A percentile compares a stretch with the other conserved stretches of the same genome.
phyloP scores from a whole-genome alignment of 2,329 filamentous ascomycete genomes.

The Penicillium sp. region DNA sequence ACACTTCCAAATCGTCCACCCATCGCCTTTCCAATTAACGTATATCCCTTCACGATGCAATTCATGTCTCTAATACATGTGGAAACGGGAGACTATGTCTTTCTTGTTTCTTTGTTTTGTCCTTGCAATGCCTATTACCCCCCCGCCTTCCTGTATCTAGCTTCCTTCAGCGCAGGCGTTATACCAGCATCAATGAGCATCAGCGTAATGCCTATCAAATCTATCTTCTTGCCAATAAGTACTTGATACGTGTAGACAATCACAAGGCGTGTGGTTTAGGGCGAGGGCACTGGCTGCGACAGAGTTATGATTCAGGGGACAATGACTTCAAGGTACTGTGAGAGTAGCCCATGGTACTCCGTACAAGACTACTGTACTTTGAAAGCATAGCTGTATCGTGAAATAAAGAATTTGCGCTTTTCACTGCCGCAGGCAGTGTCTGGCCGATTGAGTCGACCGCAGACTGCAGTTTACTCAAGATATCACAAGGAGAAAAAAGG shows the following conservation, averaged over 20 bases:
- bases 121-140: conserved; percentile 10
- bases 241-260: background rate
- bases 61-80: conserved; percentile 13
- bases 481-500: background rate
- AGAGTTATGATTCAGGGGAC: no score
- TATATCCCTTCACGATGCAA: conserved; percentile 7
- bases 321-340: no score
- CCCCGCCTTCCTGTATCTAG: conserved; percentile 24
- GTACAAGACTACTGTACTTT: no score
- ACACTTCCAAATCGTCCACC: background rate
- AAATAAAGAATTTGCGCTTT: background rate
- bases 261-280: background rate
- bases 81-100: background rate
- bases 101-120: conserved; percentile 7
- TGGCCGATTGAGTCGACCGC: background rate
- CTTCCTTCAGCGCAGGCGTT: conserved; percentile 30
- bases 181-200: conserved; percentile 31
- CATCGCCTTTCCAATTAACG: conserved; percentile 6
- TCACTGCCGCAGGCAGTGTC: background rate
- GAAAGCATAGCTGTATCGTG: no score
- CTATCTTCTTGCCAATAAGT: conserved; percentile 1
- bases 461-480: background rate
- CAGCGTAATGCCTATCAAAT: conserved; percentile 24
- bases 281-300: no score
- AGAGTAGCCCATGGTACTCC: no score